A percentile compares a stretch with the other conserved stretches of the same genome.
Conservation (phyloP, 2,329 filamentous ascomycete species). For the Helotiales sp. region DNA sequence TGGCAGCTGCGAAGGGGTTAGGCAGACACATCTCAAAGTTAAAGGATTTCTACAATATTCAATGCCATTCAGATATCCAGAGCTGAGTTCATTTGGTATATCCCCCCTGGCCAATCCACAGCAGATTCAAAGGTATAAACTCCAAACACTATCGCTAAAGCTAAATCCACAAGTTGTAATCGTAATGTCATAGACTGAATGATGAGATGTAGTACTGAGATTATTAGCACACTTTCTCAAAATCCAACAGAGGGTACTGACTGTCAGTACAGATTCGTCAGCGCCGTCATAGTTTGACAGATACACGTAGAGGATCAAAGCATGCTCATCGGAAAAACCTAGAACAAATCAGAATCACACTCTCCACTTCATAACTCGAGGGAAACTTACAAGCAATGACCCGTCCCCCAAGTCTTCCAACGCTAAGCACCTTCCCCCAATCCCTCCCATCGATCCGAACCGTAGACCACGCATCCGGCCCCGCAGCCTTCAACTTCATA, state of each 20-base stretch:
- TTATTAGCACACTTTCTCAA: conserved; percentile 19
- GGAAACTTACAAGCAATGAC: conserved; percentile 81
- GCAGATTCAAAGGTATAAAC: not conserved
- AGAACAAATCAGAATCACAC: conserved; percentile 30
- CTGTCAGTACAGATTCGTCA: conserved; percentile 78
- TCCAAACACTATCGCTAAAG: conserved; percentile 12
- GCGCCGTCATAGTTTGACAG: conserved; percentile 69
- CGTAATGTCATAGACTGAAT: conserved; percentile 48
- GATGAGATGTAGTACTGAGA: conserved; percentile 62
- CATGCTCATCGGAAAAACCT: conserved; percentile 78
- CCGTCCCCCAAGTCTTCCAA: conserved; percentile 84
- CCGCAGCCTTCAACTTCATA: conserved; percentile 75
- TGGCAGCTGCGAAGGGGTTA: too few species aligned
- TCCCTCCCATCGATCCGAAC: conserved; percentile 92
- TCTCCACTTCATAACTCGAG: not conserved
- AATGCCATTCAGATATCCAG: not conserved
- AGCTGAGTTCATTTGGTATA: not conserved
- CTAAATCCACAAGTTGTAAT: not conserved
- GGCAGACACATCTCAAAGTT: too few species aligned
- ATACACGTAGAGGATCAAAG: conserved; percentile 83
- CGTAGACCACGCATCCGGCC: conserved; percentile 83
- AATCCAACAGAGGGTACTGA: conserved; percentile 47
- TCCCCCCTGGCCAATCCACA: not conserved
- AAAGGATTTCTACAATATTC: too few species aligned
- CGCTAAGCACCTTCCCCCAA: conserved; percentile 92